phyloP scores from a whole-genome alignment of 176 grass and related monocot genomes.

The Alopecurus myosuroides region DNA sequence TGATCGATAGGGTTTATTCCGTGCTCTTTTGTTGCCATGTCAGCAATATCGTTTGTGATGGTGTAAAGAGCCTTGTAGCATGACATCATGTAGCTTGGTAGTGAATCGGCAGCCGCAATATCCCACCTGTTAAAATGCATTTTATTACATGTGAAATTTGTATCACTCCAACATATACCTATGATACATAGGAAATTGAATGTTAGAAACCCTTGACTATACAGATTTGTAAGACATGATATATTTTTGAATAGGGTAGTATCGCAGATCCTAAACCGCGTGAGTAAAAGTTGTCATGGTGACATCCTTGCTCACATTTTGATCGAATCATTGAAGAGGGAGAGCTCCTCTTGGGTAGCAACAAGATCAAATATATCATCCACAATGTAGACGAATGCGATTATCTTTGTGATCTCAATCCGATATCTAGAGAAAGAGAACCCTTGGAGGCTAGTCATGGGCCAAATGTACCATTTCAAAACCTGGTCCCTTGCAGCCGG shows the following conservation, averaged over 20 bases:
- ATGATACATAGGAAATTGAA: no score
- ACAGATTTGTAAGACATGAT: no score
- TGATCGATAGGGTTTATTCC: slow-evolving; percentile 34
- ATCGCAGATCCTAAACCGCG: neutral
- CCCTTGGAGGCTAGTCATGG: slow-evolving; percentile 18
- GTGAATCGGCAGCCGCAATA: slow-evolving; percentile 19
- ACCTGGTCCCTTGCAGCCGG: neutral
- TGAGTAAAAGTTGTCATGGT: neutral
- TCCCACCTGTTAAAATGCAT: slow-evolving; percentile 42
- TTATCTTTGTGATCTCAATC: slow-evolving; percentile 45
- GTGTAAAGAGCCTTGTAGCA: slow-evolving; percentile 46
- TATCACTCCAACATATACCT: neutral
- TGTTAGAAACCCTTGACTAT: no score
- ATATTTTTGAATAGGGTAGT: no score
- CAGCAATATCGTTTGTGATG: slow-evolving; percentile 42
- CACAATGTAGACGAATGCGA: slow-evolving; percentile 61
- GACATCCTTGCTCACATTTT: slow-evolving; percentile 24
- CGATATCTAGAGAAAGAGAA: slow-evolving; percentile 44
- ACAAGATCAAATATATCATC: slow-evolving; percentile 75
- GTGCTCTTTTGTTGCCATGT: slow-evolving; percentile 33
- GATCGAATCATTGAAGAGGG: slow-evolving; percentile 39
- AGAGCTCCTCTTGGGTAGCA: slow-evolving; percentile 45
- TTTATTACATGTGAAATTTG: neutral
- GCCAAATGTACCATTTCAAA: slow-evolving; percentile 61
- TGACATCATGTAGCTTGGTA: slow-evolving; percentile 48